phyloP scores from a whole-genome alignment of 805 yeast genomes.

The Zygosaccharomyces lentus region DNA sequence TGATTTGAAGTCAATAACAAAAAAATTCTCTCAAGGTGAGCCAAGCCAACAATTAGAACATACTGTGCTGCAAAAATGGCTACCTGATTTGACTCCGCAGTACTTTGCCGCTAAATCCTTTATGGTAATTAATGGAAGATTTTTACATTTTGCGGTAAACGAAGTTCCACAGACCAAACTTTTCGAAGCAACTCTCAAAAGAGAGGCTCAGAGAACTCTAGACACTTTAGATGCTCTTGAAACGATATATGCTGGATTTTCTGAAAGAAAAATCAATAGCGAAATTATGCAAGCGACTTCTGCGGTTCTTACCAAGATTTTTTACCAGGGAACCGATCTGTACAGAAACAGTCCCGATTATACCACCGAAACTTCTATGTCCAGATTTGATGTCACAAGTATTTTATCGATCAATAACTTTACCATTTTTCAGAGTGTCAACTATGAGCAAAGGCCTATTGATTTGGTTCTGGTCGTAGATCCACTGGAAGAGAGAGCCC shows the following conservation, averaged over 20 bases:
- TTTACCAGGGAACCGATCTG: constrained; percentile 32
- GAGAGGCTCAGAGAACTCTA: constrained; percentile 48
- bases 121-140: constrained; percentile 53
- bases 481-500: constrained; percentile 69
- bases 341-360: constrained; percentile 38
- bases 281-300: constrained; percentile 49
- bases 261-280: constrained; percentile 21
- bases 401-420: constrained; percentile 15
- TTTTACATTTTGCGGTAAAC: constrained; percentile 36
- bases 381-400: constrained; percentile 45
- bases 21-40: neutral
- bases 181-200: constrained; percentile 40
- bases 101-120: constrained; percentile 36
- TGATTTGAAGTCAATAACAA: constrained; percentile 12
- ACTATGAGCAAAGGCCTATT: constrained; percentile 37
- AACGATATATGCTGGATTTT: constrained; percentile 16
- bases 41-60: constrained; percentile 13
- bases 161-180: constrained; percentile 26
- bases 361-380: constrained; percentile 39
- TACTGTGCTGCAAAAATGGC: constrained; percentile 19
- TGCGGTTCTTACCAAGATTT: constrained; percentile 43
- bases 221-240: constrained; percentile 30
- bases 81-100: constrained; percentile 23
- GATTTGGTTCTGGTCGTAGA: constrained; percentile 62
- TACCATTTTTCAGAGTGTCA: constrained; percentile 24